Conservation (phyloP, 768 basidiomycete genomes). For the Trichaptum fuscoviolaceum region DNA sequence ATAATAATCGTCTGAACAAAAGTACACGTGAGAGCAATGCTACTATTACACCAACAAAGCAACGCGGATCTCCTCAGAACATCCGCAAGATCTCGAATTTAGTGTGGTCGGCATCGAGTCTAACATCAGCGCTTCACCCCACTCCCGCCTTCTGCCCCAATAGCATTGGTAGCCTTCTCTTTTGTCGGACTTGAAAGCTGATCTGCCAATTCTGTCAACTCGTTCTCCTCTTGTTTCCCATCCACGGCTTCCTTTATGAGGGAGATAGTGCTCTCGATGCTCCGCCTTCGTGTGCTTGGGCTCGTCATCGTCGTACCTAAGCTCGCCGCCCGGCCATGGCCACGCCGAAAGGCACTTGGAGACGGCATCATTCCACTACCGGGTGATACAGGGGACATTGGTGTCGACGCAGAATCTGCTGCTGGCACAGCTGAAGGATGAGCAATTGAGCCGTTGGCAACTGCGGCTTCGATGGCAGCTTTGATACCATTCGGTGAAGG, state of each 20-base stretch:
- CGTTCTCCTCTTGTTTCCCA: constrained; percentile 46
- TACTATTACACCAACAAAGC: background rate
- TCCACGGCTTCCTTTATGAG: constrained; percentile 93
- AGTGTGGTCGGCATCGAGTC: background rate
- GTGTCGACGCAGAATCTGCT: constrained; percentile 19
- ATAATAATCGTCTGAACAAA: background rate
- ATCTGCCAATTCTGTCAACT: constrained; percentile 22
- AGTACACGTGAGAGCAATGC: background rate
- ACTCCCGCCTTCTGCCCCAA: background rate
- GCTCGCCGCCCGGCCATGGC: constrained; percentile 73
- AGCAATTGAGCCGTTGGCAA: constrained; percentile 14
- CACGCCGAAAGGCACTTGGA: constrained; percentile 52
- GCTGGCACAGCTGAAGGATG: constrained; percentile 16
- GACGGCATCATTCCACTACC: constrained; percentile 16
- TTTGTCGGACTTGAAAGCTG: constrained; percentile 7
- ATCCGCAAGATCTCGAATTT: background rate
- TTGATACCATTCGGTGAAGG: constrained; percentile 25
- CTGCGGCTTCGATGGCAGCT: constrained; percentile 26
- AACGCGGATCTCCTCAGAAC: background rate
- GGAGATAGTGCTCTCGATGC: constrained; percentile 92
- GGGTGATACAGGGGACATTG: constrained; percentile 21
- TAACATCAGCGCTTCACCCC: background rate
- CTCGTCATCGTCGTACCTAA: constrained; percentile 94
- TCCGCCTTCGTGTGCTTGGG: constrained; percentile 87
- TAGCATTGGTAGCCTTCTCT: background rate